phyloP scores from a whole-genome alignment of 805 yeast genomes.

The Kodamaea jinghongensis region DNA sequence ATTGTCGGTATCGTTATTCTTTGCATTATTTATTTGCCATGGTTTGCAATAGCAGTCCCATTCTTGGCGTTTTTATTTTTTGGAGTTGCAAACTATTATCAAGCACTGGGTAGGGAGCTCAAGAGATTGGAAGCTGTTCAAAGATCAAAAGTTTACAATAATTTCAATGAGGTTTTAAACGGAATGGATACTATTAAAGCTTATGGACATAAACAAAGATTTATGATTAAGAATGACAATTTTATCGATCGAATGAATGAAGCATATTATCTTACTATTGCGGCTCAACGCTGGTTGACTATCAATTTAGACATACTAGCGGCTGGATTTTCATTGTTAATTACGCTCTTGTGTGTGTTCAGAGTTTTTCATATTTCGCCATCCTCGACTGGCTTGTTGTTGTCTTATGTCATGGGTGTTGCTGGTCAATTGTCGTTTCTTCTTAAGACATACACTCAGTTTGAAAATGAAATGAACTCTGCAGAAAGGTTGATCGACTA shows the following conservation, averaged over 20 bases:
- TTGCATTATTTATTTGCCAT: slow-evolving; percentile 70
- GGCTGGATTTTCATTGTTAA: slow-evolving; percentile 47
- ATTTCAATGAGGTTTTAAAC: slow-evolving; percentile 65
- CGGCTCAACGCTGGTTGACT: slow-evolving; percentile 73
- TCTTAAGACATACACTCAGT: slow-evolving; percentile 62
- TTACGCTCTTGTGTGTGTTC: slow-evolving; percentile 57
- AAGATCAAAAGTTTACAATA: slow-evolving; percentile 67
- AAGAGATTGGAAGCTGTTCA: slow-evolving; percentile 73
- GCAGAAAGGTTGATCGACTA: slow-evolving; percentile 70
- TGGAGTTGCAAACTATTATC: slow-evolving; percentile 52
- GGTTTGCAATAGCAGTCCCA: slow-evolving; percentile 67
- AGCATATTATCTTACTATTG: slow-evolving; percentile 60
- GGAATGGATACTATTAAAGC: slow-evolving; percentile 68
- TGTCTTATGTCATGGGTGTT: slow-evolving; percentile 57
- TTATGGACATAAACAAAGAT: slow-evolving; percentile 46
- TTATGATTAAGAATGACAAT: slow-evolving; percentile 44
- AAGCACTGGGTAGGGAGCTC: slow-evolving; percentile 70
- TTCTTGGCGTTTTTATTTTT: slow-evolving; percentile 45
- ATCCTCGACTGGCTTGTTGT: slow-evolving; percentile 63
- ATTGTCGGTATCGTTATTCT: slow-evolving; percentile 62
- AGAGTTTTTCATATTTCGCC: slow-evolving; percentile 59
- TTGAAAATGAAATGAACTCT: slow-evolving; percentile 76
- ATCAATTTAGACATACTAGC: slow-evolving; percentile 58
- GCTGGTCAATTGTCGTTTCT: slow-evolving; percentile 58
- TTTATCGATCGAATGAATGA: slow-evolving; percentile 63